phyloP scores from a whole-genome alignment of 2,329 filamentous ascomycete genomes.

The Aspergillus neotritici region DNA sequence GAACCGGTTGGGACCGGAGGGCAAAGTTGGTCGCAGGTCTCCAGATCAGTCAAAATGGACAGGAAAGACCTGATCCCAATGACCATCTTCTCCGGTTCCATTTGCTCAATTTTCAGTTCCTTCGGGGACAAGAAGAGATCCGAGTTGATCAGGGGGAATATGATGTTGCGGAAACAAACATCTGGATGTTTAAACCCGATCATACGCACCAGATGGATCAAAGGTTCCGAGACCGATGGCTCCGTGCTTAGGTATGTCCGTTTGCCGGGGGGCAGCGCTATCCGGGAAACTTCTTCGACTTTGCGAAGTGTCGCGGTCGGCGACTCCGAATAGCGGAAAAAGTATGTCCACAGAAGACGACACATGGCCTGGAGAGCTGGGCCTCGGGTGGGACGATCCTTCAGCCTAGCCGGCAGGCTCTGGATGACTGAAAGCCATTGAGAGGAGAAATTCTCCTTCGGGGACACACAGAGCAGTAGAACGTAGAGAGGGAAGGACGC shows the following conservation, averaged over 20 bases:
- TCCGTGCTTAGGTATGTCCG: slow-evolving; percentile 79
- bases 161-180: slow-evolving; percentile 82
- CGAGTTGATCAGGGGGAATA: slow-evolving; percentile 93
- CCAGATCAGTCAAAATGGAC: slow-evolving; percentile 85
- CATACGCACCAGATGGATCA: slow-evolving; percentile 90
- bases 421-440: slow-evolving; percentile 83
- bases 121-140: slow-evolving; percentile 74
- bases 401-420: slow-evolving; percentile 71
- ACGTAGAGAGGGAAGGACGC: slow-evolving; percentile 83
- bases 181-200: slow-evolving; percentile 93
- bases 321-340: slow-evolving; percentile 76
- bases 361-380: slow-evolving; percentile 85
- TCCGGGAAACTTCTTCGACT: slow-evolving; percentile 80
- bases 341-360: slow-evolving; percentile 86
- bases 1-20: slow-evolving; percentile 76
- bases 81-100: slow-evolving; percentile 96
- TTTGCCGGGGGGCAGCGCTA: slow-evolving; percentile 75
- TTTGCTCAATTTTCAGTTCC: slow-evolving; percentile 79
- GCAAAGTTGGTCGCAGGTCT: slow-evolving; percentile 68
- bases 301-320: slow-evolving; percentile 65
- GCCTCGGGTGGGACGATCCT: slow-evolving; percentile 72
- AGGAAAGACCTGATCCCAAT: slow-evolving; percentile 92
- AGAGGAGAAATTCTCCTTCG: slow-evolving; percentile 71
- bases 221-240: slow-evolving; percentile 73
- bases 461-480: slow-evolving; percentile 80